phyloP scores from a whole-genome alignment of 768 basidiomycete species.

The Serendipita vermifera region DNA sequence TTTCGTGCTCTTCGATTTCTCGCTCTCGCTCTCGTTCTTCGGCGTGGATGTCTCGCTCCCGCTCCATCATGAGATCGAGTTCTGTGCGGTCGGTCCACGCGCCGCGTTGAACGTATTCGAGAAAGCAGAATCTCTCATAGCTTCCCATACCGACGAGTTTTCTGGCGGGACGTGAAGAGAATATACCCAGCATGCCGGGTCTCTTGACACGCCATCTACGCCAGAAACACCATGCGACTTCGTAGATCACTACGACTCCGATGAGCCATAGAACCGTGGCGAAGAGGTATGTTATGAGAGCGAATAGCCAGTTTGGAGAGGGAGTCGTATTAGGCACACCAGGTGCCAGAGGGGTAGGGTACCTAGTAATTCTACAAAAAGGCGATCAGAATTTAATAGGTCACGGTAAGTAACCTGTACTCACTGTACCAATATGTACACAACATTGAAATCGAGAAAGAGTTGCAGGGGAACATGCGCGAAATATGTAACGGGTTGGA shows the following conservation, averaged over 20 bases:
- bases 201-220: constrained; percentile 36
- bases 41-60: neutral
- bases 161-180: constrained; percentile 67
- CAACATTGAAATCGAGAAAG: constrained; percentile 81
- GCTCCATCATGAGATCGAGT: neutral
- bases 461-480: constrained; percentile 41
- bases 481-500: constrained; percentile 3
- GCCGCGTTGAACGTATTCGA: constrained; percentile 61
- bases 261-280: constrained; percentile 68
- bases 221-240: constrained; percentile 19
- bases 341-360: constrained; percentile 55
- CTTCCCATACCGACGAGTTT: constrained; percentile 64
- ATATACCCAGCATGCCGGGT: constrained; percentile 69
- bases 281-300: constrained; percentile 66
- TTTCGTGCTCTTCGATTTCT: neutral
- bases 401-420: constrained; percentile 25
- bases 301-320: constrained; percentile 58
- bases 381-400: neutral
- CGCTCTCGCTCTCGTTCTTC: neutral
- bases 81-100: constrained; percentile 26
- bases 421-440: constrained; percentile 72
- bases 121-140: constrained; percentile 72
- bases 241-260: constrained; percentile 58
- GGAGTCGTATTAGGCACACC: constrained; percentile 58
- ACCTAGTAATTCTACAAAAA: constrained; percentile 49